Evolutionary conservation across 176 grass and related monocot genomes (phyloP).

Genomic region (Hordeum vulgare): DNA sequence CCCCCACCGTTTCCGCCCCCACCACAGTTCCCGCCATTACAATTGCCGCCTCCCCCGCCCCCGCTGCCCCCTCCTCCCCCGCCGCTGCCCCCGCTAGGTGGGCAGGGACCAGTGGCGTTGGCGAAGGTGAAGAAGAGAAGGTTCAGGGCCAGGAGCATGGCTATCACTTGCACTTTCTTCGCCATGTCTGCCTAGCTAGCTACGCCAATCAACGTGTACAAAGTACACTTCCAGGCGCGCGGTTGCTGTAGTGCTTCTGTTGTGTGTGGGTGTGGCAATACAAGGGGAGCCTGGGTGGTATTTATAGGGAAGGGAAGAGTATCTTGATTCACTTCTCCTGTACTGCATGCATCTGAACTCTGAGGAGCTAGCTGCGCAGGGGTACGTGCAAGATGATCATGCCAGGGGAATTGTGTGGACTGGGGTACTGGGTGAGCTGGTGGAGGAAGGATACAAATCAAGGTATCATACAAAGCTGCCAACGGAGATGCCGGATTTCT

Average conservation of each 20-base stretch:
- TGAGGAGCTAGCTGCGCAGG: neutral
- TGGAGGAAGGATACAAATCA: neutral
- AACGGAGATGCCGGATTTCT: neutral
- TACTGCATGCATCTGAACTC: neutral
- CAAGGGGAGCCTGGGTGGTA: neutral
- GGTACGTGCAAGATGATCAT: neutral
- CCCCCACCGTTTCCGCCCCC: neutral
- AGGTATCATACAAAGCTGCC: neutral
- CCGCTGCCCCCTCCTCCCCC: neutral
- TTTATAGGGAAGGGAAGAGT: neutral
- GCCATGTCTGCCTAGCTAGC: neutral
- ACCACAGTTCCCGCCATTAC: neutral
- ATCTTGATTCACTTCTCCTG: neutral
- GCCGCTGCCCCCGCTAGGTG: neutral
- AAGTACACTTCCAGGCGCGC: neutral
- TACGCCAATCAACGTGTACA: neutral
- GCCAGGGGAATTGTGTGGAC: neutral
- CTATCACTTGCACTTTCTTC: neutral
- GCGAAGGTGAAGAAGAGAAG: constrained; percentile 7
- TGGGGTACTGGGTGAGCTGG: neutral
- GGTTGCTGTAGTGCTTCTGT: neutral
- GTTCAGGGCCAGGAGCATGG: neutral
- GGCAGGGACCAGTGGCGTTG: neutral
- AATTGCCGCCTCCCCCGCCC: neutral
- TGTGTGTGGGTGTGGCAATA: neutral